Percentiles rank a stretch among this genome's conserved stretches.
These are phyloP conservation scores for Populus ilicifolia DNA, from an alignment of 345 rosid genomes.

Conservation along the genomic window DNA sequence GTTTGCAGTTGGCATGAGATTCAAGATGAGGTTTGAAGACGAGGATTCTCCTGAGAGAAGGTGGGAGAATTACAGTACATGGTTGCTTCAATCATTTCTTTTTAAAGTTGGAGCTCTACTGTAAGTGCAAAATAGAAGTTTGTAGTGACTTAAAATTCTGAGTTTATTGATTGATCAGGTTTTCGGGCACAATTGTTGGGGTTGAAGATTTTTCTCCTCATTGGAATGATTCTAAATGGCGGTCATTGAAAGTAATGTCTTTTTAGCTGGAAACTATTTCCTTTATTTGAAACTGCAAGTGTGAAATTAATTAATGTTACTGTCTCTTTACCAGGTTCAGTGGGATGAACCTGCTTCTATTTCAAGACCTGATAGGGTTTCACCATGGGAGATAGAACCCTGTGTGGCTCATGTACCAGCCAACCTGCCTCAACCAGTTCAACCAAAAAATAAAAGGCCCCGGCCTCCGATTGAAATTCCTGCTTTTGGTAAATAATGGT, in stretches of 20 bases:
- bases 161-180: constrained; percentile 40
- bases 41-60: constrained; percentile 93
- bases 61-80: constrained; percentile 26
- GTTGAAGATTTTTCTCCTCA: constrained; percentile 72
- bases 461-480: constrained; percentile 50
- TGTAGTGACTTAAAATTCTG: neutral
- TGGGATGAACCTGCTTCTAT: constrained; percentile 95
- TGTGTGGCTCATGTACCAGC: constrained; percentile 43
- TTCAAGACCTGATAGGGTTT: constrained; percentile 77
- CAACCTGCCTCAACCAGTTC: constrained; percentile 40
- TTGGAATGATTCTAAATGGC: constrained; percentile 85
- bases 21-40: constrained; percentile 88
- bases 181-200: constrained; percentile 86
- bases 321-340: constrained; percentile 48
- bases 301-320: neutral
- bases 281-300: neutral
- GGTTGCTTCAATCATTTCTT: neutral
- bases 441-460: constrained; percentile 66
- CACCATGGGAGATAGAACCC: constrained; percentile 94
- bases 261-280: neutral
- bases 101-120: neutral
- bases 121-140: neutral
- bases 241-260: constrained; percentile 63
- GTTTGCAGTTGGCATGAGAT: constrained; percentile 75
- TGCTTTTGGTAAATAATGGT: constrained; percentile 33